phyloP scores from a whole-genome alignment of 306 rosid genomes.

The Vigna radiata region DNA sequence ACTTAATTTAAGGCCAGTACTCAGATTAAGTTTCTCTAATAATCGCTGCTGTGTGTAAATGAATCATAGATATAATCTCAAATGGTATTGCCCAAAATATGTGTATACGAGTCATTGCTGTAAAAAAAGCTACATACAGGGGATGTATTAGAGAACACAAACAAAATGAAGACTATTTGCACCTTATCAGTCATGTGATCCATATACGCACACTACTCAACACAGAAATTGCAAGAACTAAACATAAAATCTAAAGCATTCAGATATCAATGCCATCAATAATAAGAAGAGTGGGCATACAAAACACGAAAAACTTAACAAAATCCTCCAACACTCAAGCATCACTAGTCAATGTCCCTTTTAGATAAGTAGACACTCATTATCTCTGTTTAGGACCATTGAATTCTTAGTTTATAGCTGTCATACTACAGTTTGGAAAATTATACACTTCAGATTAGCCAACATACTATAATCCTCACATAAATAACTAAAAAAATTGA shows the following conservation, averaged over 20 bases:
- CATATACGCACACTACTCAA: background rate
- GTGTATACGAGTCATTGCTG: background rate
- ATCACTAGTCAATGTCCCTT: constrained; percentile 20
- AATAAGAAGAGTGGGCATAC: background rate
- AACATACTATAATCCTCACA: constrained; percentile 8
- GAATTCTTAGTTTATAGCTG: background rate
- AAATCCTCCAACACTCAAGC: constrained; percentile 1
- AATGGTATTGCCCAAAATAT: constrained; percentile 8
- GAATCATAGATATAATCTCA: constrained; percentile 3
- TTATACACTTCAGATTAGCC: background rate
- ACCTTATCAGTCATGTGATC: constrained; percentile 20
- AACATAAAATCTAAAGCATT: background rate
- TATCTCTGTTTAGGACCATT: background rate
- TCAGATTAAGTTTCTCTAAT: constrained; percentile 24
- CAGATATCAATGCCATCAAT: background rate
- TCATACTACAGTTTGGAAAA: background rate
- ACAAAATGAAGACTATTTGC: background rate
- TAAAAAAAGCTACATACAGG: background rate
- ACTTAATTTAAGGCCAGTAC: constrained; percentile 31
- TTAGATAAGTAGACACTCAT: constrained; percentile 6
- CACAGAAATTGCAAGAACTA: constrained; percentile 4
- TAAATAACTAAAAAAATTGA: background rate
- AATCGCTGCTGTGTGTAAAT: background rate
- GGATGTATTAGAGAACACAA: background rate
- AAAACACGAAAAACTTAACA: background rate